These are phyloP conservation scores for Lepidium africanum DNA, from an alignment of 345 rosid genomes.

Conservation along the genomic window DNA sequence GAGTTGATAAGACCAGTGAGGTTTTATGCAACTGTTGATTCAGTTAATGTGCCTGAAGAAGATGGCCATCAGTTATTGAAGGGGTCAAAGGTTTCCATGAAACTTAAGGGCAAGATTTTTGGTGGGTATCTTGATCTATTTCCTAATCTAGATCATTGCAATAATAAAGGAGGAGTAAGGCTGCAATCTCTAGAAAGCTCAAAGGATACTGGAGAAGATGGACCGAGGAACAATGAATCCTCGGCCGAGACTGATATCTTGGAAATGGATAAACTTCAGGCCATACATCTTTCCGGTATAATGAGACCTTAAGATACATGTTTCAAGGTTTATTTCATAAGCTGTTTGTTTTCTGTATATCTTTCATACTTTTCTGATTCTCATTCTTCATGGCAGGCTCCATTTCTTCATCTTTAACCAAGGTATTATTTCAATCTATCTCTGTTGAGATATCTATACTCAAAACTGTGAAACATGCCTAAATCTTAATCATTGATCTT, in stretches of 20 bases:
- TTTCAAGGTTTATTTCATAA: not conserved
- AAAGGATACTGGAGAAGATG: slow-evolving; percentile 37
- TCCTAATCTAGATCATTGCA: slow-evolving; percentile 31
- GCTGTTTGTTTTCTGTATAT: not conserved
- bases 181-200: slow-evolving; percentile 55
- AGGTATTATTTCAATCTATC: slow-evolving; percentile 38
- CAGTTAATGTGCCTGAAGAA: slow-evolving; percentile 34
- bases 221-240: slow-evolving; percentile 37
- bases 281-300: slow-evolving; percentile 42
- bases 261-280: slow-evolving; percentile 52
- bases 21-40: slow-evolving; percentile 38
- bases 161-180: slow-evolving; percentile 39
- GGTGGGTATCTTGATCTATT: slow-evolving; percentile 39
- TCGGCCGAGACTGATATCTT: slow-evolving; percentile 64
- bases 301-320: not conserved
- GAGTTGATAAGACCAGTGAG: slow-evolving; percentile 36
- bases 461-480: not conserved
- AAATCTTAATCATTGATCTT: not conserved
- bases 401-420: slow-evolving; percentile 33
- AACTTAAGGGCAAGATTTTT: slow-evolving; percentile 38
- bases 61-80: slow-evolving; percentile 31
- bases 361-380: slow-evolving; percentile 12
- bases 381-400: slow-evolving; percentile 39
- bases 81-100: slow-evolving; percentile 35
- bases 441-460: not conserved